A percentile compares a stretch with the other conserved stretches of the same genome.
Evolutionary conservation across 495 filamentous ascomycete genomes (phyloP).

Genomic region (Tirmania nivea): DNA sequence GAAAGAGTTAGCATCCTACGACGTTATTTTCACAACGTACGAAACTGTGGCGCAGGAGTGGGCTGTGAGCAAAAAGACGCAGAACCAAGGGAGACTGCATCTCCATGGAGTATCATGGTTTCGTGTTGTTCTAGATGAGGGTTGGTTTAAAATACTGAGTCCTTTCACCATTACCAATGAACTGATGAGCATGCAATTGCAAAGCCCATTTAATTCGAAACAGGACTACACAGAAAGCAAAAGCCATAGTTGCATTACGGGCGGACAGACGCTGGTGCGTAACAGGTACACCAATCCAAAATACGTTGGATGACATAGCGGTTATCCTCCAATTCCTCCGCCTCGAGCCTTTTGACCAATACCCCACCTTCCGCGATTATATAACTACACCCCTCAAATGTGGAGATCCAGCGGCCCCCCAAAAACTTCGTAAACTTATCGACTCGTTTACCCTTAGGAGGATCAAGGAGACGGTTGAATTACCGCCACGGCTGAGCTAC

Average conservation of each 20-base stretch:
- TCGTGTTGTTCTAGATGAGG: neutral
- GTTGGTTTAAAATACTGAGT: neutral
- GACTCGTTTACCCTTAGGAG: too few relatives aligned
- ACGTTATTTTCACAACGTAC: too few relatives aligned
- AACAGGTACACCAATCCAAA: constrained; percentile 21
- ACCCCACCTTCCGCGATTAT: neutral
- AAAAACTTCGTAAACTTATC: too few relatives aligned
- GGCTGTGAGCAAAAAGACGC: too few relatives aligned
- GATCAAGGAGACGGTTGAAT: too few relatives aligned
- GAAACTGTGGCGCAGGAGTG: too few relatives aligned
- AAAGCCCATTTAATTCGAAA: neutral
- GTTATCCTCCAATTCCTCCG: constrained; percentile 7
- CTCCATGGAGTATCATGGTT: neutral
- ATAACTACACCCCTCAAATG: neutral
- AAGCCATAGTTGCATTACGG: constrained; percentile 6
- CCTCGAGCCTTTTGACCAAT: constrained; percentile 1
- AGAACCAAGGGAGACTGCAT: too few relatives aligned
- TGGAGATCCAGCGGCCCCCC: constrained; percentile 12
- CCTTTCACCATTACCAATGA: neutral
- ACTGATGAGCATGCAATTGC: neutral
- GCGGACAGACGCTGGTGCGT: constrained; percentile 17
- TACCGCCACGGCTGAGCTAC: too few relatives aligned
- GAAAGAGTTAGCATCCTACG: too few relatives aligned
- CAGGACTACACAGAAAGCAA: neutral
- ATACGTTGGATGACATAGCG: constrained; percentile 9